Evolutionary conservation across 108 stramenopile species (phyloP).

Genomic region (Stephanodiscus minutulus): DNA sequence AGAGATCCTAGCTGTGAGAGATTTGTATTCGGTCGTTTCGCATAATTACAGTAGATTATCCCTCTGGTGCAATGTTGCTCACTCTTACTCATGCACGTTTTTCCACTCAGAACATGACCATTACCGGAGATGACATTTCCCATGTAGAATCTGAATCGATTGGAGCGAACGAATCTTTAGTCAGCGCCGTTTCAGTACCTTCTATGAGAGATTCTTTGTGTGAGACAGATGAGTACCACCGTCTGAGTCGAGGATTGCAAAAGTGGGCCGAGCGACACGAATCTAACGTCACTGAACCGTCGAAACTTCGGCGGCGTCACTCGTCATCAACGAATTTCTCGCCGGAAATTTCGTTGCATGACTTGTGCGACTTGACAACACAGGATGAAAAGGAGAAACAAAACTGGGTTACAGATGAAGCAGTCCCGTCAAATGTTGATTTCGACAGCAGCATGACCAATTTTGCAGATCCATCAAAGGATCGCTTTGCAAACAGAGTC

Average conservation of each 20-base stretch:
- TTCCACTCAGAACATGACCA: constrained; percentile 2
- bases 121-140: constrained; percentile 24
- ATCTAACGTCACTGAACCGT: constrained; percentile 21
- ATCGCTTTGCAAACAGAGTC: constrained; percentile 82
- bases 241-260: constrained; percentile 62
- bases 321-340: constrained; percentile 35
- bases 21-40: not conserved
- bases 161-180: not conserved
- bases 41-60: not conserved
- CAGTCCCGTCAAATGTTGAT: constrained; percentile 2
- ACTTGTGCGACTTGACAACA: constrained; percentile 26
- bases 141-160: constrained; percentile 16
- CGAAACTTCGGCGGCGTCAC: constrained; percentile 33
- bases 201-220: constrained; percentile 25
- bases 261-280: constrained; percentile 66
- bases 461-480: constrained; percentile 57
- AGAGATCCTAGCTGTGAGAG: constrained; percentile 55
- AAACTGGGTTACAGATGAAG: not conserved
- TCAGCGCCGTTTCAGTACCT: not conserved
- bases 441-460: constrained; percentile 12
- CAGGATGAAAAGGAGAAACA: constrained; percentile 39
- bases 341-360: constrained; percentile 43
- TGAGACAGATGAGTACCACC: constrained; percentile 59
- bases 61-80: not conserved
- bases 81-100: not conserved